Evolutionary conservation across 208 protist genomes (phyloP), one percentile per base, ranked within the genome.

Genomic region (Crithidia brevicula): DNA sequence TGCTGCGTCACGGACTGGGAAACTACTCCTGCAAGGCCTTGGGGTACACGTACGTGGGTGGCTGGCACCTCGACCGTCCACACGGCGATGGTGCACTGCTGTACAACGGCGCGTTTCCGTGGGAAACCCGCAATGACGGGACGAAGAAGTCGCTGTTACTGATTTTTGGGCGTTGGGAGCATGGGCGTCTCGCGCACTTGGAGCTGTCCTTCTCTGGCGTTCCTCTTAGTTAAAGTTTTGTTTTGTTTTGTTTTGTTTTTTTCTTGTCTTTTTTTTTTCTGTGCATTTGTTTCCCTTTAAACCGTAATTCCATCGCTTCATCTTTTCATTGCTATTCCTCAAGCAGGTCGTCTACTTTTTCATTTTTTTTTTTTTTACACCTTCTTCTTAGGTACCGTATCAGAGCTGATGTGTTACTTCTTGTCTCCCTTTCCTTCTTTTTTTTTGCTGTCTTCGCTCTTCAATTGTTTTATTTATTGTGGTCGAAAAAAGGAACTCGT

Each of bases 21-120:
- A 38, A 63, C 58, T 63, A 63, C 28, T 30, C 28, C 28, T 38
- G 20, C 30, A 52, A 50, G 30, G 16, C 42, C 9, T 11, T 50
- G 30, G 58, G 58, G 28, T 63, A 63, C 58, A 63, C 58, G 43
- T 52, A 63, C 58, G 40, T 50, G 13, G 58, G 58, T 25, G 58
- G 58, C 4, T 52, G 40, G 58, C 28, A 52, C n/a, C 7, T 28
- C 4, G 58, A 63, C 30, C 28, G 42, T 10, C 58, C 43, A 23
- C 58, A 63, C 30, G 58, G 43, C 18, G 58, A 63, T 9, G 58
- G 58, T 18, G 40, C 38, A 3, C 43, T 52, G 22, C 30, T 52
- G 3, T 52, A 20, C 43, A 63, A 40, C n/a, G 42, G 58, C 20
- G 25, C 31, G 6, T 25, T 63, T 1, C 40, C 43, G 43, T 63